Evolutionary conservation across 176 grass and related monocot species (phyloP), one percentile per base, ranked within the genome.

Genomic region (Oropetium thomaeum): DNA sequence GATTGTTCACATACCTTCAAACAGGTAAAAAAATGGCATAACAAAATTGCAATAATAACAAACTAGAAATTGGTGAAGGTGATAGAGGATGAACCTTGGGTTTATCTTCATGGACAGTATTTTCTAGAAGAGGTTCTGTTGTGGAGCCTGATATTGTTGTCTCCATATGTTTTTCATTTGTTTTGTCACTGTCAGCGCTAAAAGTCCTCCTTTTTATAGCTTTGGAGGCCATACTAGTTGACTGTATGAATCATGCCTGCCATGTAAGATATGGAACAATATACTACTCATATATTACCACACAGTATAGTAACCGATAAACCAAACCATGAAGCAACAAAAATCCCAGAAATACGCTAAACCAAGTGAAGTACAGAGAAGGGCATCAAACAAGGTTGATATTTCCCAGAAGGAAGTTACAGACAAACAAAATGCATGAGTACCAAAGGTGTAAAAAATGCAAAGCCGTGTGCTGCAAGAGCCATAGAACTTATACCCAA

Each of bases 101-200:
- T 79, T 88, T 79, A 31, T 53, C 78, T 74, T 54, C 62, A 16
- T 30, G 69, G 22, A 22, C 8, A 35, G 3, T 17, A 20, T 29
- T 69, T 79, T 70, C 69, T 55, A 88, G 53, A 69, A 88, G 86
- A 79, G 86, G 80, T 29, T 79, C 86, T 35, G 33, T 79, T 28
- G 26, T 28, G 26, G 69, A 62, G 57, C 70, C 54, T 14, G 62
- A 48, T 16, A 79, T n/a, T n/a, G n/a, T 31, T 10, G 75, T 63
- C 30, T 83, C 69, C 80, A 70, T 79, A 11, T 1, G 3, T 53
- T 69, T 79, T 25, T 58, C 80, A 7, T 28, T 61, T 44, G n/a
- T 32, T 49, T 48, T 72, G 39, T 60, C 79, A 31, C 45, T 2
- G 13, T 83, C 81, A 11, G 71, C 15, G n/a, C 13, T 60, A 11